These are phyloP conservation scores for Lyophyllum atratum DNA, from an alignment of 768 basidiomycete species.

Conservation along the genomic window DNA sequence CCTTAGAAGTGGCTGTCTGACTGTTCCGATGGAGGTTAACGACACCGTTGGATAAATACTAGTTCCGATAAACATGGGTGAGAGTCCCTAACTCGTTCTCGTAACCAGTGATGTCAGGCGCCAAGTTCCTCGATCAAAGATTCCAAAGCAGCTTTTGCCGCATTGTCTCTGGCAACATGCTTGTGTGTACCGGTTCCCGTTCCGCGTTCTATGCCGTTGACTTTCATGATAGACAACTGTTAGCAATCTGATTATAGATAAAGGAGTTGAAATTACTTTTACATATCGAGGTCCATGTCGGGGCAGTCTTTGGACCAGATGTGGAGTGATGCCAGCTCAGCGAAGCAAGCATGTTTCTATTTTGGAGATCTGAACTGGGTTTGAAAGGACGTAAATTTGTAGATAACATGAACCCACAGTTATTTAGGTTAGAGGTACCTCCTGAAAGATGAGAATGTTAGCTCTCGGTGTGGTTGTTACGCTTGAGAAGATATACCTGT, in stretches of 20 bases:
- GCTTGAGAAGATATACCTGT: conserved; percentile 16
- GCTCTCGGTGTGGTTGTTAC: background rate
- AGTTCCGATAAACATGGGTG: background rate
- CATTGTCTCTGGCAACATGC: conserved; percentile 45
- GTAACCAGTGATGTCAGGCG: background rate
- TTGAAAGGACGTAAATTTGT: conserved; percentile 4
- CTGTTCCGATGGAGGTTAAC: background rate
- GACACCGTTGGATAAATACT: conserved; percentile 2
- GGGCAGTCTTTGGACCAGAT: conserved; percentile 44
- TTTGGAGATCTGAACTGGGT: conserved; percentile 51
- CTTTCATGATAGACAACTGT: conserved; percentile 31
- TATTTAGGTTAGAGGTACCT: conserved; percentile 40
- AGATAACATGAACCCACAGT: conserved; percentile 26
- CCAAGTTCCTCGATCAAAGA: conserved; percentile 32
- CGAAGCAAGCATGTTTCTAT: conserved; percentile 36
- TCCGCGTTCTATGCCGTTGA: conserved; percentile 51
- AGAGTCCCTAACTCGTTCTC: background rate
- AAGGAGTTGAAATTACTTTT: conserved; percentile 46
- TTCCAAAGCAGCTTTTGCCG: conserved; percentile 48
- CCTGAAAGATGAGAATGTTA: conserved; percentile 4
- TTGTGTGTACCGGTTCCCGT: conserved; percentile 53
- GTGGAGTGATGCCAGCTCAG: conserved; percentile 58
- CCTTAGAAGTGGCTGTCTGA: background rate
- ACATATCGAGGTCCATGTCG: conserved; percentile 58
- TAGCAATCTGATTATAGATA: conserved; percentile 8